A percentile compares a stretch with the other conserved stretches of the same genome.
These are phyloP conservation scores for Gaultheria prostrata DNA, from an alignment of 148 eudicot species.

Conservation along the genomic window DNA sequence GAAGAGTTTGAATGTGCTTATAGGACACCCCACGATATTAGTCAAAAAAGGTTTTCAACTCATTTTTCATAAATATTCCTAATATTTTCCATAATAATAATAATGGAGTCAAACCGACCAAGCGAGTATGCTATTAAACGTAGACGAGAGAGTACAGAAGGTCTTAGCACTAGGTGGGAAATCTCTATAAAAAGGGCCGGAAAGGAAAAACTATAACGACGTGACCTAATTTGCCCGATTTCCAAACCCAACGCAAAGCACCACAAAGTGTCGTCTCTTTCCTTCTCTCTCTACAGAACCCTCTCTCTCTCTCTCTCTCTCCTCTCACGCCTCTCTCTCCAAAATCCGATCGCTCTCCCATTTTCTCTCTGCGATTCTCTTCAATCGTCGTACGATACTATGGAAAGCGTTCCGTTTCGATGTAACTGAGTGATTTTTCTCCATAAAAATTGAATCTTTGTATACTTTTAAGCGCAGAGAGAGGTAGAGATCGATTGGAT, in stretches of 20 bases:
- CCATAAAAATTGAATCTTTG: not conserved
- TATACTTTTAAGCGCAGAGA: not conserved
- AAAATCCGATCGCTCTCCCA: not conserved
- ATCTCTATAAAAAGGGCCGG: not conserved
- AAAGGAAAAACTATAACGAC: not conserved
- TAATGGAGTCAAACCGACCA: not conserved
- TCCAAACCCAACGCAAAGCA: not conserved
- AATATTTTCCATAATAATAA: too few species aligned
- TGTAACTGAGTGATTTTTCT: not conserved
- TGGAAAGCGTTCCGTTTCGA: not conserved
- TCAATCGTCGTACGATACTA: not conserved
- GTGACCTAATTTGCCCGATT: not conserved
- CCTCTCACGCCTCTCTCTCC: not conserved
- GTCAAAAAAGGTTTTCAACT: too few species aligned
- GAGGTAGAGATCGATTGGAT: not conserved
- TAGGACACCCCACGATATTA: too few species aligned
- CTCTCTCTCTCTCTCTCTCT: not conserved
- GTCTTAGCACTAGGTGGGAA: not conserved
- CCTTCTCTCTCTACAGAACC: conserved; percentile 3
- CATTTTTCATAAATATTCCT: too few species aligned
- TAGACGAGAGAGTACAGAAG: not conserved
- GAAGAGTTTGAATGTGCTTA: too few species aligned
- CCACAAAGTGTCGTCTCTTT: not conserved
- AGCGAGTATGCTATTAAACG: not conserved
- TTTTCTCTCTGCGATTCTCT: not conserved